Evolutionary conservation across 2,329 filamentous ascomycete species (phyloP), one percentile per base, ranked within the genome.

Genomic region (Colletotrichum tanaceti): DNA sequence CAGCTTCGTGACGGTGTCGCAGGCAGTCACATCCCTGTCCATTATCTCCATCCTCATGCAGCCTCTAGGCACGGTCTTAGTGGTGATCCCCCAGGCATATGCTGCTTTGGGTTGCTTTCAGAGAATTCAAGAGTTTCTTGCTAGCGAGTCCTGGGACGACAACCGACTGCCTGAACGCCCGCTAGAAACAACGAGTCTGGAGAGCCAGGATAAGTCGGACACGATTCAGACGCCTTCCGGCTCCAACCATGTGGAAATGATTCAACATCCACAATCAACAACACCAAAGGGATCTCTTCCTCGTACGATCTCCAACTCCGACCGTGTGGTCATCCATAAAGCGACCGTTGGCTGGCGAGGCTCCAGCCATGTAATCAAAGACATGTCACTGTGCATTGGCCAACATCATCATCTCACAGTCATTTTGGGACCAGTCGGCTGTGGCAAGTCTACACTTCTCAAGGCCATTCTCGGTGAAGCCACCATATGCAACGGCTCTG

Each of bases 401-500:
- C 58, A 53, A 38, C 38, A 61, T 53, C 49, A 60, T 60, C 38
- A 43, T 58, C 53, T 75, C 39, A 74, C 72, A 10, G 72, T 77
- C 5, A 32, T 80, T 5, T 70, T 82, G 1, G 82, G 82, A 0
- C 78, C 76, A 1, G 80, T 83, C 1, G 82, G 81, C 2, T 79
- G 79, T n/a, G 82, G 83, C 38, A 85, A 85, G 58, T 79, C 80
- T 0, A 77, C 77, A 0, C 68, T 83, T 0, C 66, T 83, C 14
- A 76, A 80, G 44, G 76, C 77, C 1, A 72, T 84, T 0, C 70
- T 82, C 0, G 80, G 81, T 0, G 81, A 82, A 64, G 70, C 77
- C 1, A 68, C 63, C 0, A 66, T 82, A 20, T 72, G 64, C 2
- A 67, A 75, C 2, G 60, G 60, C 41, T 55, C 50, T 55, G 43